Evolutionary conservation across 495 filamentous ascomycete genomes (phyloP).

Genomic region (Penicillium lividum): DNA sequence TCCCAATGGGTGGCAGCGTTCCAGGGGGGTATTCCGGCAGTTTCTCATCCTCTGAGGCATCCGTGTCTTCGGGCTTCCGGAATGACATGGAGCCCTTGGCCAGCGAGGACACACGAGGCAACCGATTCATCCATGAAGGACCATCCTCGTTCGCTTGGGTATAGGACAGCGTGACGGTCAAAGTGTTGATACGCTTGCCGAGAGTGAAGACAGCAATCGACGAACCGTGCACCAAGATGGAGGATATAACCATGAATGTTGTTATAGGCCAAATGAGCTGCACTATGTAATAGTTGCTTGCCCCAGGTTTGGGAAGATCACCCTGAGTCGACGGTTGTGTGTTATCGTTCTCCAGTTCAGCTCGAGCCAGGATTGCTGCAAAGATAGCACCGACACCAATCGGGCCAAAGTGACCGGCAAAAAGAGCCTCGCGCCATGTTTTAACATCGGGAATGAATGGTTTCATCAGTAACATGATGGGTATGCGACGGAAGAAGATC

Average conservation of each 20-base stretch:
- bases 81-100: constrained; percentile 82
- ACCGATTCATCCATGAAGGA: constrained; percentile 89
- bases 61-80: constrained; percentile 57
- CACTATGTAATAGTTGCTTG: constrained; percentile 67
- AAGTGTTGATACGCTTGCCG: constrained; percentile 96
- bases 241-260: constrained; percentile 89
- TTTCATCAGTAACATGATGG: constrained; percentile 90
- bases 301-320: constrained; percentile 52
- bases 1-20: constrained; percentile 71
- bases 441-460: constrained; percentile 96
- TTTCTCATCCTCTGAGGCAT: constrained; percentile 61
- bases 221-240: constrained; percentile 94
- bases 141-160: constrained; percentile 87
- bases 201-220: constrained; percentile 98
- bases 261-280: constrained; percentile 94
- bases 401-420: constrained; percentile 97
- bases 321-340: constrained; percentile 71
- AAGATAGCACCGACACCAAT: constrained; percentile 98
- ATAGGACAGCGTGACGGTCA: constrained; percentile 94
- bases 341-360: constrained; percentile 74
- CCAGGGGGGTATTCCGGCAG: constrained; percentile 71
- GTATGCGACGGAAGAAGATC: constrained; percentile 94
- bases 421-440: constrained; percentile 97
- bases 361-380: constrained; percentile 85
- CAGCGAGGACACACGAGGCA: constrained; percentile 82